Evolutionary conservation across 129 eudicot species (phyloP).

Genomic region (Flaveria sonorensis): DNA sequence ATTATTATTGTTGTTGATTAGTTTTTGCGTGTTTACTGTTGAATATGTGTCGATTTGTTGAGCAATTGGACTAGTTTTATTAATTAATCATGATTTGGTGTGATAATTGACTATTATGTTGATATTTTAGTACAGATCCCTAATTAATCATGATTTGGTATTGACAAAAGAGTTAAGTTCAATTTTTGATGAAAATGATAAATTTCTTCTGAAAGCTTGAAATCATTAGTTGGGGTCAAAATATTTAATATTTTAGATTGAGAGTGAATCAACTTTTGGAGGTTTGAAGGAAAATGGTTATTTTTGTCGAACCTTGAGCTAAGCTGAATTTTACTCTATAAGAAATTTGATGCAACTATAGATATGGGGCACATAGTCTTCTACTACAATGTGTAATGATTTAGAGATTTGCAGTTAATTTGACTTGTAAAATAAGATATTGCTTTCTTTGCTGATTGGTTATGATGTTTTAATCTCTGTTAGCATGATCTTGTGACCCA

Average conservation of each 20-base stretch:
- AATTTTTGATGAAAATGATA: neutral
- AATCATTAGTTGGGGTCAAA: too few species aligned
- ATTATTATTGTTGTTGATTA: neutral
- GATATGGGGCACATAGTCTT: neutral
- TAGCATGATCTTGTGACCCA: neutral
- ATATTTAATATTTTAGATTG: too few species aligned
- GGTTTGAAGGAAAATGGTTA: too few species aligned
- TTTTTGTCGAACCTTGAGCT: too few species aligned
- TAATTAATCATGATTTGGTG: constrained; percentile 8
- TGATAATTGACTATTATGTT: neutral
- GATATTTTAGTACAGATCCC: constrained; percentile 1
- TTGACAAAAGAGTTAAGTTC: neutral
- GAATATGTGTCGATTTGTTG: constrained; percentile 1
- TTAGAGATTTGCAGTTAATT: too few species aligned
- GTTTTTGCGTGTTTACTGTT: constrained; percentile 2
- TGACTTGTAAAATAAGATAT: too few species aligned
- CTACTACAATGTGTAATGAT: neutral
- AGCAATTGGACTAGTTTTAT: neutral
- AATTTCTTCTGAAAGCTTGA: too few species aligned
- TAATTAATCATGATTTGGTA: neutral
- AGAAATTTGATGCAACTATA: neutral
- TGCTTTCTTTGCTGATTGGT: too few species aligned
- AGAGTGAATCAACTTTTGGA: too few species aligned
- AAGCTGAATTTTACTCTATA: neutral
- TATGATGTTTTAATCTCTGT: neutral